These are phyloP conservation scores for Taphrina communis DNA, from an alignment of 1,139 yeast genomes.

Conservation along the genomic window DNA sequence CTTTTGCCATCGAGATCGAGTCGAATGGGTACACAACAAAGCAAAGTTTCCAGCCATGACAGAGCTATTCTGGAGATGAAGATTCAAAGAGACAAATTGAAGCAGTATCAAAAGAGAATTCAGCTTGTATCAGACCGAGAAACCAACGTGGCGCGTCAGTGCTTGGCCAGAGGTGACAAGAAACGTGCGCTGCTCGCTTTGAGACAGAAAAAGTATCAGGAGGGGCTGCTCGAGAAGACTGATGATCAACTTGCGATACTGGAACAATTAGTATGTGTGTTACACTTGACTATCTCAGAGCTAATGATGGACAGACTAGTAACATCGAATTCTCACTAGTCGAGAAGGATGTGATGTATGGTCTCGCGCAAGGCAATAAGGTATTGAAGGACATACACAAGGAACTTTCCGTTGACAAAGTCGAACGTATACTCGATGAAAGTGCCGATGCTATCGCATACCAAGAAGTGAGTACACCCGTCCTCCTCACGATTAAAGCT, in stretches of 20 bases:
- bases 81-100: slow-evolving; percentile 81
- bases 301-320: slow-evolving; percentile 47
- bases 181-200: slow-evolving; percentile 72
- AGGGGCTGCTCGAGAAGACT: slow-evolving; percentile 68
- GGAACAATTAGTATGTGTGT: slow-evolving; percentile 59
- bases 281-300: neutral
- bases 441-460: slow-evolving; percentile 79
- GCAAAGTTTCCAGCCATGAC: slow-evolving; percentile 73
- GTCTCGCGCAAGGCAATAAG: slow-evolving; percentile 77
- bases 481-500: neutral
- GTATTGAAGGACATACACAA: slow-evolving; percentile 74
- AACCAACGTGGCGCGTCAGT: slow-evolving; percentile 62
- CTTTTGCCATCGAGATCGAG: neutral
- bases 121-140: slow-evolving; percentile 64
- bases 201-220: slow-evolving; percentile 81
- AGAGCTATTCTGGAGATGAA: slow-evolving; percentile 83
- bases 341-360: slow-evolving; percentile 81
- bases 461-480: slow-evolving; percentile 61
- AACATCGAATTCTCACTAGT: slow-evolving; percentile 85
- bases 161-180: slow-evolving; percentile 61
- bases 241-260: slow-evolving; percentile 78
- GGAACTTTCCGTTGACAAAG: slow-evolving; percentile 77
- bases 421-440: slow-evolving; percentile 84
- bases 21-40: slow-evolving; percentile 25
- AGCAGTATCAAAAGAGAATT: slow-evolving; percentile 72